Evolutionary conservation across 2,329 filamentous ascomycete species (phyloP).

Genomic region (Penicillium italicum): DNA sequence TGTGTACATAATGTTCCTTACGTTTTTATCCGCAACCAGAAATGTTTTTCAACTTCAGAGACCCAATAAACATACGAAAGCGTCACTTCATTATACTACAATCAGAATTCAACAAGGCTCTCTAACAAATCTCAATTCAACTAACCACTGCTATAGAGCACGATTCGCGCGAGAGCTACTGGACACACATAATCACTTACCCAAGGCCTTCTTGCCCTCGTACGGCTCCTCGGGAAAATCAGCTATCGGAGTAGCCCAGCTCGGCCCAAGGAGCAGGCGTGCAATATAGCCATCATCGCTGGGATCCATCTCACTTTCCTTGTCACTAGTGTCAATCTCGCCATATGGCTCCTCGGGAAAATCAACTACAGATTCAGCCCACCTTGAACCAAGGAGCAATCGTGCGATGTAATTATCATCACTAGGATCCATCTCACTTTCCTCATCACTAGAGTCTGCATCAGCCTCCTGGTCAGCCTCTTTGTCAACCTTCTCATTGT

Average conservation of each 20-base stretch:
- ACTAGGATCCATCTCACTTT: not conserved
- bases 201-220: no score
- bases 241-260: not conserved
- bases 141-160: not conserved
- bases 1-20: not conserved
- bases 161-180: not conserved
- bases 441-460: not conserved
- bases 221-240: not conserved
- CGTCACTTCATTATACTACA: not conserved
- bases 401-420: not conserved
- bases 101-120: not conserved
- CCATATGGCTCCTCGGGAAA: not conserved
- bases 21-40: not conserved
- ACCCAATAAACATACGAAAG: not conserved
- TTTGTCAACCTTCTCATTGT: not conserved
- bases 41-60: not conserved
- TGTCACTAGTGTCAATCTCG: not conserved
- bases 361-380: not conserved
- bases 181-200: not conserved
- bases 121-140: not conserved
- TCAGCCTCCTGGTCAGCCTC: not conserved
- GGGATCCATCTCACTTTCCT: not conserved
- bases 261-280: not conserved
- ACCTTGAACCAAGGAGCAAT: not conserved
- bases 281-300: constrained; percentile 1